Conservation (phyloP, 768 basidiomycete species). For the Mycena floridula region DNA sequence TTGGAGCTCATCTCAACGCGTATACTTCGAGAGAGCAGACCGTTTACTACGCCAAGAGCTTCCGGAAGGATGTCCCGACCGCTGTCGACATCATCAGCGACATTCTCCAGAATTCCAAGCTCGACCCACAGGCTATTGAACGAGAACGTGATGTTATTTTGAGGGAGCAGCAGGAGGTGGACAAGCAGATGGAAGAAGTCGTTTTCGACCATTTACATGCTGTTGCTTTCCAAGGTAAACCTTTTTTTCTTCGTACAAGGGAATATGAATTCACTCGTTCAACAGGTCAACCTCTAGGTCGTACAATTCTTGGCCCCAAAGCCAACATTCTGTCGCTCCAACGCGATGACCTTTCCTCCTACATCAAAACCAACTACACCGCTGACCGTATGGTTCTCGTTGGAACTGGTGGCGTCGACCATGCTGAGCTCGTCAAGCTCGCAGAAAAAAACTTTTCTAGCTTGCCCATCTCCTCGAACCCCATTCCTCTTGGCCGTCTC, state of each 20-base stretch:
- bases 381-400: conserved; percentile 99
- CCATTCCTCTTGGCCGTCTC: conserved; percentile 81
- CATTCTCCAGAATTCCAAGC: conserved; percentile 94
- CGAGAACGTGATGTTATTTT: conserved; percentile 95
- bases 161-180: conserved; percentile 97
- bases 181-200: conserved; percentile 97
- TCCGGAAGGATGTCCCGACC: conserved; percentile 87
- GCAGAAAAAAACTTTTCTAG: conserved; percentile 90
- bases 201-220: conserved; percentile 98
- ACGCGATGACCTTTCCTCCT: conserved; percentile 79
- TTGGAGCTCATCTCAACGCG: conserved; percentile 95
- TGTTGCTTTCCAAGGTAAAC: conserved; percentile 93
- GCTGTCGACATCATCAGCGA: conserved; percentile 97
- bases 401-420: conserved; percentile 93
- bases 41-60: conserved; percentile 98
- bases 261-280: background rate
- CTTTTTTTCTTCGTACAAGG: conserved; percentile 19
- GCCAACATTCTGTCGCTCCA: conserved; percentile 94
- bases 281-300: conserved; percentile 87
- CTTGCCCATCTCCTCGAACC: conserved; percentile 82
- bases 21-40: conserved; percentile 99
- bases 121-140: conserved; percentile 84
- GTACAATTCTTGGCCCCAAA: conserved; percentile 96
- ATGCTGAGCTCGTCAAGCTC: conserved; percentile 86
- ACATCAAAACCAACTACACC: conserved; percentile 98